phyloP scores from a whole-genome alignment of 2,329 filamentous ascomycete species.

The Phaeosphaeria sp. region DNA sequence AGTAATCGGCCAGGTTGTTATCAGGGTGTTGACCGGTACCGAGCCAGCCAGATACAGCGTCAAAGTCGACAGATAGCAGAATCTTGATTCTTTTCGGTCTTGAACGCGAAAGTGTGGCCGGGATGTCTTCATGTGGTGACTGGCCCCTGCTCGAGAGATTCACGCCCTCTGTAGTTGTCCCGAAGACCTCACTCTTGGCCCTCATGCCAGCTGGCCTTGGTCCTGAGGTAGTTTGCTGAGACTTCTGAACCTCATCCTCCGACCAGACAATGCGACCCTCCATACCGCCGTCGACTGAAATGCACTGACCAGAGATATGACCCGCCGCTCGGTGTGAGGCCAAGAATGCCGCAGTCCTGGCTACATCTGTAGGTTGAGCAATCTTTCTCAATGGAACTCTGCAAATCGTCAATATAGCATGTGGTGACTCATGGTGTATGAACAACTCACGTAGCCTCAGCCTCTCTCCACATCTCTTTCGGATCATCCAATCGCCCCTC shows the following conservation, averaged over 20 bases:
- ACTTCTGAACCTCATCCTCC: background rate
- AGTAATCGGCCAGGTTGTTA: slow-evolving; percentile 64
- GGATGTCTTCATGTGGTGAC: background rate
- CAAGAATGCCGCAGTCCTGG: slow-evolving; percentile 58
- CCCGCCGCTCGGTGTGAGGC: slow-evolving; percentile 60
- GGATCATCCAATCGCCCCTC: slow-evolving; percentile 59
- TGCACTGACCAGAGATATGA: slow-evolving; percentile 62
- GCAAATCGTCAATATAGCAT: slow-evolving; percentile 2
- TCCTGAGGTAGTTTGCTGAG: background rate
- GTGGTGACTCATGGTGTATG: background rate
- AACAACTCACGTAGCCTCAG: slow-evolving; percentile 53
- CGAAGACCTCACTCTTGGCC: slow-evolving; percentile 11
- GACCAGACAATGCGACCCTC: background rate
- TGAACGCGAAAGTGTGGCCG: background rate
- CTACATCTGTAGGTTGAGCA: slow-evolving; percentile 58
- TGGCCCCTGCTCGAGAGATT: slow-evolving; percentile 6
- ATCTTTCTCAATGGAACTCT: slow-evolving; percentile 55
- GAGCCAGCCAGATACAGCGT: slow-evolving; percentile 66
- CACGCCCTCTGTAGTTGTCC: slow-evolving; percentile 17
- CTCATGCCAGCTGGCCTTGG: background rate
- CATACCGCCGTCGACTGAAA: slow-evolving; percentile 60
- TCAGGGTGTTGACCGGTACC: slow-evolving; percentile 62
- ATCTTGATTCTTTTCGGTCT: slow-evolving; percentile 47
- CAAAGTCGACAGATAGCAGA: slow-evolving; percentile 59
- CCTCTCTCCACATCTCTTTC: slow-evolving; percentile 58